These are phyloP conservation scores for Ganoderma sp. DNA, from an alignment of 1,284 basidiomycete genomes.

Conservation along the genomic window DNA sequence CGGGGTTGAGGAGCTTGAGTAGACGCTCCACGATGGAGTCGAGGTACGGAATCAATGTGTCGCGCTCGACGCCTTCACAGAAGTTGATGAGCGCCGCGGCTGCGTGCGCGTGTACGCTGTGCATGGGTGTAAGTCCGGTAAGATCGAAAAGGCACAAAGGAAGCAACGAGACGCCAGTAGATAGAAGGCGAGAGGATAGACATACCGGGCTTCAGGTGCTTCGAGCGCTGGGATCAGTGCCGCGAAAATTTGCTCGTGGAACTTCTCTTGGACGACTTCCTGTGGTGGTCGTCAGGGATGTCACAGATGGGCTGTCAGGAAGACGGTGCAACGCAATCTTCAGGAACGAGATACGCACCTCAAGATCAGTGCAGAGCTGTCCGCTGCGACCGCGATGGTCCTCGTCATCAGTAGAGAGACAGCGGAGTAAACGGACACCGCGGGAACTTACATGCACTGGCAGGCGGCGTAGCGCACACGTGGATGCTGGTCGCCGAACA, in stretches of 20 bases:
- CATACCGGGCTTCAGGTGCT: constrained; percentile 75
- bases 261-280: constrained; percentile 78
- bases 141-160: neutral
- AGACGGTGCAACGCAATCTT: neutral
- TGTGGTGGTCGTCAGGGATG: constrained; percentile 35
- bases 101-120: constrained; percentile 82
- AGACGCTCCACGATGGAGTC: constrained; percentile 78
- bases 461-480: constrained; percentile 85
- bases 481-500: constrained; percentile 80
- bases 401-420: neutral
- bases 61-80: constrained; percentile 80
- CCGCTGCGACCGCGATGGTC: constrained; percentile 54
- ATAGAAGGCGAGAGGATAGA: constrained; percentile 6
- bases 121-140: neutral
- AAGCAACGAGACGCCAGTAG: neutral
- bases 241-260: constrained; percentile 70
- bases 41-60: constrained; percentile 74
- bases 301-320: neutral
- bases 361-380: constrained; percentile 83
- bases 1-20: constrained; percentile 65
- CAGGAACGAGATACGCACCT: constrained; percentile 50
- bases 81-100: constrained; percentile 89
- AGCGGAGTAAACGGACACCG: constrained; percentile 8
- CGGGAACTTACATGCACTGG: constrained; percentile 76
- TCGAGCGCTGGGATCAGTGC: constrained; percentile 76